These are phyloP conservation scores for Waltergamsia citrina DNA, from an alignment of 2,329 filamentous ascomycete genomes.

Conservation along the genomic window DNA sequence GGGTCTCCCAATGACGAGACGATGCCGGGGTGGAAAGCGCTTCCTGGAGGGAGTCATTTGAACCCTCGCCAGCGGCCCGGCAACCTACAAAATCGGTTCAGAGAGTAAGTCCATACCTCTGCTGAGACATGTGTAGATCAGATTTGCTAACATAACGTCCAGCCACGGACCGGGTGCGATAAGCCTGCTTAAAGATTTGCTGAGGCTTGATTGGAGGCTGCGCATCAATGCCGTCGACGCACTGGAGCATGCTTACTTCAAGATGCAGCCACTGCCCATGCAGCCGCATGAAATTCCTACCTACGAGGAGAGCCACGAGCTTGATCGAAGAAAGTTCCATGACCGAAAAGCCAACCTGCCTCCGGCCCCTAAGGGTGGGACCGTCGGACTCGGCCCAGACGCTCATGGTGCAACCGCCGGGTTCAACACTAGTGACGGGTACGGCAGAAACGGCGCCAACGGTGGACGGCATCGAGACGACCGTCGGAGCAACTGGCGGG, in stretches of 20 bases:
- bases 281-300: constrained; percentile 77
- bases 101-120: constrained; percentile 41
- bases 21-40: constrained; percentile 82
- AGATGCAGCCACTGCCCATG: constrained; percentile 66
- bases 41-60: constrained; percentile 74
- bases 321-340: constrained; percentile 87
- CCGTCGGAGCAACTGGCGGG: constrained; percentile 41
- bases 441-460: constrained; percentile 38
- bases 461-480: constrained; percentile 36
- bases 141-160: constrained; percentile 6
- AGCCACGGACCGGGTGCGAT: constrained; percentile 64
- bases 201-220: constrained; percentile 81
- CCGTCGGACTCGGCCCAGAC: constrained; percentile 66
- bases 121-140: too few relatives aligned
- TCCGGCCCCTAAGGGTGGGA: constrained; percentile 84
- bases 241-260: constrained; percentile 86
- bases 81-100: constrained; percentile 65
- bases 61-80: constrained; percentile 51
- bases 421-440: constrained; percentile 42
- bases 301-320: constrained; percentile 91
- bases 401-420: constrained; percentile 35
- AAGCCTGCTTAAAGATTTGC: constrained; percentile 69
- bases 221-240: constrained; percentile 93
- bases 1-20: constrained; percentile 81
- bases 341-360: constrained; percentile 77